These are phyloP conservation scores for Acanthamoeba royreba DNA, from an alignment of 208 protist genomes.

Conservation along the genomic window DNA sequence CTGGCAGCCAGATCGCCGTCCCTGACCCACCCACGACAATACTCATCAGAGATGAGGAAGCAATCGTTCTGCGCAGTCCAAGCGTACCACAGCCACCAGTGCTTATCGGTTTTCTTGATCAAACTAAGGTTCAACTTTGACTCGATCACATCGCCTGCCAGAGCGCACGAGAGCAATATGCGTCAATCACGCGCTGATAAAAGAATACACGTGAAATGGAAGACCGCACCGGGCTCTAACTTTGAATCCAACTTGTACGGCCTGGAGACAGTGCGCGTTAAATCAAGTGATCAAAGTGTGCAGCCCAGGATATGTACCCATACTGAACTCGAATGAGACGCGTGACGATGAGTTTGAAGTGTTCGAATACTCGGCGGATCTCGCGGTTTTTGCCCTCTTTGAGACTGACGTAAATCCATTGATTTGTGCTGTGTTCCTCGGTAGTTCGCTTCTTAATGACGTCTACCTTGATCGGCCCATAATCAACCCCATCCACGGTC, in stretches of 20 bases:
- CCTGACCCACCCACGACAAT: too few species aligned
- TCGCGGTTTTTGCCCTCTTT: constrained; percentile 22
- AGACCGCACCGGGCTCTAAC: background rate
- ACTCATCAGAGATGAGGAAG: too few species aligned
- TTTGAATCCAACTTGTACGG: background rate
- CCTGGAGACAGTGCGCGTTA: background rate
- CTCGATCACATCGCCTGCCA: background rate
- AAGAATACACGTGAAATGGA: background rate
- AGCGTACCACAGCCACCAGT: constrained; percentile 10
- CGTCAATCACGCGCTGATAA: background rate
- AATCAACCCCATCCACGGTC: background rate
- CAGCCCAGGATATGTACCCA: background rate
- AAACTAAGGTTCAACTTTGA: background rate
- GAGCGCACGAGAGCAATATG: background rate
- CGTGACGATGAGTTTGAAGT: background rate
- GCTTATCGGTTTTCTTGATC: background rate
- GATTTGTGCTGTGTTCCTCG: background rate
- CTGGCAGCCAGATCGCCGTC: too few species aligned
- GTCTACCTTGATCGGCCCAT: background rate
- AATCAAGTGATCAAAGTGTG: background rate
- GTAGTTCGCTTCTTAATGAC: background rate
- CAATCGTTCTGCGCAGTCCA: too few species aligned
- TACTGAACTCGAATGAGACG: background rate
- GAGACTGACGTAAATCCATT: background rate
- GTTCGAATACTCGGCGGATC: background rate